Conservation (phyloP, 805 yeast species). For the Allodekkera sacchari region DNA sequence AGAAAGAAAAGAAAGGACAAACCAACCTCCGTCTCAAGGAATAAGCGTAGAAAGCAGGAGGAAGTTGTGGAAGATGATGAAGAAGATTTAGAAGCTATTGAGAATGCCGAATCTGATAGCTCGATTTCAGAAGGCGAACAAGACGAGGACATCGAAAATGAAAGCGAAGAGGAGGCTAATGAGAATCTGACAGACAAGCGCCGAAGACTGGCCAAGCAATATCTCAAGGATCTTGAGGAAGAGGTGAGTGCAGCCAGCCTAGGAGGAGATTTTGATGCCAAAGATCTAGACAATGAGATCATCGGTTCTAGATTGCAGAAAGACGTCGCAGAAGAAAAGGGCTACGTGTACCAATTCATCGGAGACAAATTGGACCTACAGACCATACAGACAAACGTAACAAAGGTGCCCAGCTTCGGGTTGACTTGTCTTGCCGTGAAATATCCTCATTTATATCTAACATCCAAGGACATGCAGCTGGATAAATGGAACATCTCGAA, state of each 20-base stretch:
- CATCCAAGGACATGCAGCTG: slow-evolving; percentile 72
- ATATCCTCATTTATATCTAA: slow-evolving; percentile 63
- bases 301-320: slow-evolving; percentile 70
- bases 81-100: slow-evolving; percentile 28
- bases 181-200: slow-evolving; percentile 92
- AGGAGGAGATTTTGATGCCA: slow-evolving; percentile 65
- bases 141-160: slow-evolving; percentile 16
- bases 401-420: slow-evolving; percentile 52
- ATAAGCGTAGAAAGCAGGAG: slow-evolving; percentile 12
- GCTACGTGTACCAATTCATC: slow-evolving; percentile 65
- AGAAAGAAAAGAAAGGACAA: slow-evolving; percentile 40
- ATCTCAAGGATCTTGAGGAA: slow-evolving; percentile 55
- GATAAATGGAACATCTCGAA: slow-evolving; percentile 71
- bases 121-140: slow-evolving; percentile 22
- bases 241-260: slow-evolving; percentile 4
- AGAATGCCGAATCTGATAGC: slow-evolving; percentile 29
- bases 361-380: slow-evolving; percentile 41
- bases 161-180: slow-evolving; percentile 31
- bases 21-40: slow-evolving; percentile 14
- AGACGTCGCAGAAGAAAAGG: slow-evolving; percentile 87
- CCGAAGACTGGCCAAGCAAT: slow-evolving; percentile 88
- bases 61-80: no score
- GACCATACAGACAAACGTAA: slow-evolving; percentile 33
- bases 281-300: slow-evolving; percentile 82
- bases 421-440: slow-evolving; percentile 48